Evolutionary conservation across 1,284 basidiomycete genomes (phyloP).

Genomic region (Apiotrichum siamense): DNA sequence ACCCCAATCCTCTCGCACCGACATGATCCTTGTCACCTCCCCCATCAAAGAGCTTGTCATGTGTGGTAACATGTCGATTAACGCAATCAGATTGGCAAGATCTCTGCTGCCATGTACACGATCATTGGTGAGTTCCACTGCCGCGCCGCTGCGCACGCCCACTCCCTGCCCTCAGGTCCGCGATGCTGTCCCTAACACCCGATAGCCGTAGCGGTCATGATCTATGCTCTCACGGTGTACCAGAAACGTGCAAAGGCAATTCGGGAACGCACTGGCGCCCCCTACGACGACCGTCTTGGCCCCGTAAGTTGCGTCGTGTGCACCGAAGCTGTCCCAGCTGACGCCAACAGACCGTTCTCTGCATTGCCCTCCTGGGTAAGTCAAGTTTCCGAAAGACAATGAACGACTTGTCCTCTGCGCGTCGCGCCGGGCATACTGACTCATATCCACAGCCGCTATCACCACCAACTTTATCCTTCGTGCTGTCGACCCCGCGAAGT

Average conservation of each 20-base stretch:
- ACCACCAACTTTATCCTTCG: conserved; percentile 78
- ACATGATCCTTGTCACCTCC: too few relatives aligned
- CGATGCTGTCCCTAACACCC: not conserved
- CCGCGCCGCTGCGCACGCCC: not conserved
- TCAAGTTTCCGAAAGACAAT: conserved; percentile 3
- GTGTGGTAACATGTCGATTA: too few relatives aligned
- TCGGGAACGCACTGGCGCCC: conserved; percentile 80
- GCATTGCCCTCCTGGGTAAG: conserved; percentile 73
- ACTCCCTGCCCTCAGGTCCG: too few relatives aligned
- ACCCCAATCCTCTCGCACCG: too few relatives aligned
- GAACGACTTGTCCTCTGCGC: too few relatives aligned
- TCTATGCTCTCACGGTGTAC: conserved; percentile 90
- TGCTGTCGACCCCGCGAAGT: conserved; percentile 30
- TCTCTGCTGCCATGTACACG: conserved; percentile 48
- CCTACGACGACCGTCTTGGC: conserved; percentile 94
- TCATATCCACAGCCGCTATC: conserved; percentile 69
- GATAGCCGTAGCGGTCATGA: conserved; percentile 92
- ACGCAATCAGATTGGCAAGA: conserved; percentile 41
- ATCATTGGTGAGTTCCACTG: conserved; percentile 39
- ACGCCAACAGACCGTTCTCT: conserved; percentile 66
- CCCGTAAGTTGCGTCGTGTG: conserved; percentile 53
- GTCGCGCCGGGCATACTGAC: too few relatives aligned
- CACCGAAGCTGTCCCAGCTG: not conserved
- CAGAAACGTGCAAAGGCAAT: conserved; percentile 96
- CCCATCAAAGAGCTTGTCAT: too few relatives aligned